These are phyloP conservation scores for Pestalotiopsis sp. DNA, from an alignment of 2,329 filamentous ascomycete genomes.

Conservation along the genomic window DNA sequence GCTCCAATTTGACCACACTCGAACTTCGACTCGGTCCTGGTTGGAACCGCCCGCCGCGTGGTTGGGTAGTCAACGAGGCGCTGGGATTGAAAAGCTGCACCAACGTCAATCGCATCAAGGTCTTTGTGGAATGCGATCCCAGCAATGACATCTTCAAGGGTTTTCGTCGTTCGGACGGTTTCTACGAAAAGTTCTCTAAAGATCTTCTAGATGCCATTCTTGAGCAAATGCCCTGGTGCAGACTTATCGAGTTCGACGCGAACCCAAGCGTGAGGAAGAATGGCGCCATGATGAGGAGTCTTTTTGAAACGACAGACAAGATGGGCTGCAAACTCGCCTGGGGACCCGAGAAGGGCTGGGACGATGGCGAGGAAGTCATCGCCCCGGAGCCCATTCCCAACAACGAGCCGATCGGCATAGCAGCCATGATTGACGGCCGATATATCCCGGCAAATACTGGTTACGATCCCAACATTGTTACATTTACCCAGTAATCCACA, in stretches of 20 bases:
- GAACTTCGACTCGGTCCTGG: constrained; percentile 74
- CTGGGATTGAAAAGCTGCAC: constrained; percentile 66
- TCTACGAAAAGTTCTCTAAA: constrained; percentile 69
- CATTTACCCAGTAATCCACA: background rate
- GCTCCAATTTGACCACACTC: constrained; percentile 61
- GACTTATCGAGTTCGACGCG: constrained; percentile 69
- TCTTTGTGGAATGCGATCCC: constrained; percentile 75
- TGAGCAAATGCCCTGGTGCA: constrained; percentile 55
- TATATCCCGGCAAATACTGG: background rate
- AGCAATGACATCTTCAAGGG: constrained; percentile 68
- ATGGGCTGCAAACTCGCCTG: constrained; percentile 60
- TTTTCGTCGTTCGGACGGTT: constrained; percentile 65
- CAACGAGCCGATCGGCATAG: constrained; percentile 11
- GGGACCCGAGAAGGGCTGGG: constrained; percentile 71
- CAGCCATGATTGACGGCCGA: constrained; percentile 5
- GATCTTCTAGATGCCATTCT: constrained; percentile 60
- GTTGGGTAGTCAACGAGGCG: constrained; percentile 68
- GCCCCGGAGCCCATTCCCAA: constrained; percentile 18
- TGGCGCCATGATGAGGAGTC: constrained; percentile 63
- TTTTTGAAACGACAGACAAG: constrained; percentile 54
- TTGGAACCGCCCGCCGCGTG: constrained; percentile 69
- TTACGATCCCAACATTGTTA: constrained; percentile 1
- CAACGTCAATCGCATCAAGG: constrained; percentile 59
- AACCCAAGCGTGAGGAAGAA: constrained; percentile 66
- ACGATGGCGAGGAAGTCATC: constrained; percentile 48